A percentile compares a stretch with the other conserved stretches of the same genome.
These are phyloP conservation scores for Penicillium cinerascens DNA, from an alignment of 495 filamentous ascomycete species.

Conservation along the genomic window DNA sequence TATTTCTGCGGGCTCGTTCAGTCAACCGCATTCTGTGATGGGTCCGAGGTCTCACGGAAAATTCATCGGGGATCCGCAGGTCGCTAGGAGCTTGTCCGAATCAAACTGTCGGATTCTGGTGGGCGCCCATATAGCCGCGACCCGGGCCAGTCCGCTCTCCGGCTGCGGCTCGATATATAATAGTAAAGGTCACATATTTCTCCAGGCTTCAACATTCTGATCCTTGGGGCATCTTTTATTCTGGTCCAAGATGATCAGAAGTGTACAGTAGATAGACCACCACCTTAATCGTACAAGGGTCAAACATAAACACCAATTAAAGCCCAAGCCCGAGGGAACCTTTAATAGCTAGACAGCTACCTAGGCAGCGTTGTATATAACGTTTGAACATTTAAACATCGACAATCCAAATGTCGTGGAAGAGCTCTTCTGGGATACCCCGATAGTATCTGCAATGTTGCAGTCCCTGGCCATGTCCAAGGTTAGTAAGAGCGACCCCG, in stretches of 20 bases:
- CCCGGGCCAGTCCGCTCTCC: no score
- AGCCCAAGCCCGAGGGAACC: background rate
- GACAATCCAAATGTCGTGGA: background rate
- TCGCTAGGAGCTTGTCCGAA: background rate
- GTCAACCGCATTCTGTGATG: constrained; percentile 1
- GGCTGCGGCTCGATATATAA: no score
- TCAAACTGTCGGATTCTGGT: background rate
- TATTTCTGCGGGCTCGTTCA: constrained; percentile 2
- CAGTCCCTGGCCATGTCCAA: background rate
- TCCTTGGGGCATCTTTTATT: background rate
- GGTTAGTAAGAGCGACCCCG: constrained; percentile 9
- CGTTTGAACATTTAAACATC: no score
- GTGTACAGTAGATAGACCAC: no score
- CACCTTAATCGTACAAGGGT: background rate
- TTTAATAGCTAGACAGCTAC: no score
- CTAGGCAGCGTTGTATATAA: no score
- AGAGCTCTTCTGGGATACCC: no score
- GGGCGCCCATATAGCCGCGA: background rate
- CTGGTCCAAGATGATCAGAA: background rate
- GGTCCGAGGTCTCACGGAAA: background rate
- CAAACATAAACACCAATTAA: background rate
- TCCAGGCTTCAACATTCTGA: no score
- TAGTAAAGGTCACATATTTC: no score
- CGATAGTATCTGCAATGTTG: no score
- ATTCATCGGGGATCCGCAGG: background rate